These are phyloP conservation scores for Fusarium sp. DNA, from an alignment of 2,329 filamentous ascomycete species.

Conservation along the genomic window DNA sequence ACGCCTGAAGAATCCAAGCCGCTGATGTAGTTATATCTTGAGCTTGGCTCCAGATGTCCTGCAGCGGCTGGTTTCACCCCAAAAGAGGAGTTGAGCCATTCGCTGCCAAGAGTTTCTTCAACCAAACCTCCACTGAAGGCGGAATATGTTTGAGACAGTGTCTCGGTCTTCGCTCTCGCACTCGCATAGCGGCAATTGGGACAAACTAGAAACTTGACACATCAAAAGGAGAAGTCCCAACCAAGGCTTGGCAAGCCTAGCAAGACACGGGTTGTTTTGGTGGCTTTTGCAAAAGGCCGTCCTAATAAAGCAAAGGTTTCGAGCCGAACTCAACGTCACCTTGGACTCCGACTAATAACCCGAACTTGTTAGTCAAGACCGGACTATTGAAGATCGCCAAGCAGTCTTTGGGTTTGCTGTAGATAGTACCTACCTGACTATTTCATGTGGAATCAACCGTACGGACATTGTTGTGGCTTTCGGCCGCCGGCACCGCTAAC, in stretches of 20 bases:
- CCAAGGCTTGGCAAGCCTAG: no score
- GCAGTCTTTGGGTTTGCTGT: neutral
- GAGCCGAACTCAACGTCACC: slow-evolving; percentile 7
- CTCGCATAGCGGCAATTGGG: neutral
- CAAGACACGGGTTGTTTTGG: neutral
- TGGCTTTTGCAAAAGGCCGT: neutral
- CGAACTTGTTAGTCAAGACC: slow-evolving; percentile 9
- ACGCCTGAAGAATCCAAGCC: slow-evolving; percentile 20
- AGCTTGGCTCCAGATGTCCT: slow-evolving; percentile 14
- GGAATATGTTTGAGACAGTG: slow-evolving; percentile 1
- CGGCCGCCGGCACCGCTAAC: slow-evolving; percentile 31
- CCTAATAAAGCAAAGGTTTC: neutral
- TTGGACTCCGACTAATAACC: neutral
- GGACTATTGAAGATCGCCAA: slow-evolving; percentile 6
- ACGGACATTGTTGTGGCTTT: slow-evolving; percentile 9
- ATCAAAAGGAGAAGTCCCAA: no score
- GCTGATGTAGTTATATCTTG: slow-evolving; percentile 28
- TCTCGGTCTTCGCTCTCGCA: slow-evolving; percentile 1
- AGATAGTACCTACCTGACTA: neutral
- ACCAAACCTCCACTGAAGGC: neutral
- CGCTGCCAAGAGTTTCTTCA: slow-evolving; percentile 9
- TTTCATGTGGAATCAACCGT: neutral
- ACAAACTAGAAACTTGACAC: neutral
- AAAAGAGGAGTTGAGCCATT: slow-evolving; percentile 6
- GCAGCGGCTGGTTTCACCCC: slow-evolving; percentile 26